Evolutionary conservation across 768 basidiomycete species (phyloP).

Genomic region (Lactarius pseudohatsudake): DNA sequence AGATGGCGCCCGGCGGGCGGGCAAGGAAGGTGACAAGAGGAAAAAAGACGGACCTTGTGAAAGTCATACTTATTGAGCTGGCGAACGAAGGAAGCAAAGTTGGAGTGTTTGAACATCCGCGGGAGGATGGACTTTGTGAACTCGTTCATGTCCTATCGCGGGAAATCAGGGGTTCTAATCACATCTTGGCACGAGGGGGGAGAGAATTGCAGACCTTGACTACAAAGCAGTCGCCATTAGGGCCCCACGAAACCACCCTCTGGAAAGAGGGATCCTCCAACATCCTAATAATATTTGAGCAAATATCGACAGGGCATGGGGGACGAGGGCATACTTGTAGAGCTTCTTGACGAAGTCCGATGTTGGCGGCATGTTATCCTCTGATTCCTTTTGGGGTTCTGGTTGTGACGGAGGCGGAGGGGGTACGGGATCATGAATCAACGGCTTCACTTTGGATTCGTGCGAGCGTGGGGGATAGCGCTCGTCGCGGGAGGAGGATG

Average conservation of each 20-base stretch:
- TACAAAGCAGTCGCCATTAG: conserved; percentile 84
- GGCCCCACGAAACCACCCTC: conserved; percentile 79
- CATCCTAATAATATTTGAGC: conserved; percentile 55
- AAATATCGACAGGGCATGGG: not conserved
- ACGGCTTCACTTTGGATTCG: conserved; percentile 32
- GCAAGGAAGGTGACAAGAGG: conserved; percentile 9
- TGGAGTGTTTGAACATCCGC: conserved; percentile 92
- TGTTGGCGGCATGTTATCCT: conserved; percentile 83
- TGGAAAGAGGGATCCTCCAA: conserved; percentile 75
- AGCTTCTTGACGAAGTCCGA: conserved; percentile 94
- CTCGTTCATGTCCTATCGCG: conserved; percentile 82
- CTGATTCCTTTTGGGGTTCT: conserved; percentile 35
- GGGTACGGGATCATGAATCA: conserved; percentile 26
- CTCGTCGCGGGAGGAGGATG: conserved; percentile 38
- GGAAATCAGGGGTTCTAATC: conserved; percentile 20
- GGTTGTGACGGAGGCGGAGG: conserved; percentile 27
- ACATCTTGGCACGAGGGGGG: conserved; percentile 12
- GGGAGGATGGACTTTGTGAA: conserved; percentile 90
- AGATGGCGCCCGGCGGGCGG: conserved; percentile 24
- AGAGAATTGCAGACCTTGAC: conserved; percentile 53
- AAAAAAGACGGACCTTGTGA: conserved; percentile 64
- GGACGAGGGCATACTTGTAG: conserved; percentile 63
- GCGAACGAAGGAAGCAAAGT: conserved; percentile 89
- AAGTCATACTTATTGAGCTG: conserved; percentile 97
- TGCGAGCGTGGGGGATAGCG: conserved; percentile 34